Evolutionary conservation across 805 yeast species (phyloP), one percentile per base, ranked within the genome.

Genomic region (Kluyveromyces dobzhanskii): DNA sequence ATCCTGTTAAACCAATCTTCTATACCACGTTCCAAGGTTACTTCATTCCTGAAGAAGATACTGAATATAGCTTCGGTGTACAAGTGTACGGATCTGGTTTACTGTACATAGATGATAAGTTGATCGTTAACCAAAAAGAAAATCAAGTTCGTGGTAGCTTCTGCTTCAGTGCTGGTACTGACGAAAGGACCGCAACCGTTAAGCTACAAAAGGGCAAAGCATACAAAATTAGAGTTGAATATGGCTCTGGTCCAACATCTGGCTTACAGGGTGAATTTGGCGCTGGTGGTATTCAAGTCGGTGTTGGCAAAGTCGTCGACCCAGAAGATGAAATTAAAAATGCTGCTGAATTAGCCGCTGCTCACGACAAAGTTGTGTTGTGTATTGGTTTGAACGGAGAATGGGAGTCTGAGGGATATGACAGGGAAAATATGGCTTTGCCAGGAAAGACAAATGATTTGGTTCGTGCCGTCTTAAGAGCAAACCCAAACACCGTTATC

Each of bases 381-480:
- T 55, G 66, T 39, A 60, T 71, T 38, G 83, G 84, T 25, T 61
- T 74, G 42, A 67, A 71, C 44, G 58, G 59, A 21, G 80, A 75
- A 30, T 75, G 74, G 70, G 83, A 78, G 53, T 59, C 73, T 18
- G 83, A 78, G 54, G 80, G 82, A 29, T 68, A 62, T 45, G 84
- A 77, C 52, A 62, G 82, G 49, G 50, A 54, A 3, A 45, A 62
- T 49, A 62, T 78, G 73, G 66, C 66, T 32, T 60, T 75, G 19
- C 83, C 83, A 19, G 69, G 70, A 11, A 46, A 51, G 32, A 68
- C 71, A 19, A 65, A 71, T 38, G 62, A 66, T 32, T 62, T 77
- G 42, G 64, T 76, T 23, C 55, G 49, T 18, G 71, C 64, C 9
- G 66, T 77, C 9, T 41, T 62, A 27, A 58, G 57, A 24, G 79